These are phyloP conservation scores for Scheffersomyces titani DNA, from an alignment of 1,139 yeast species.

Conservation along the genomic window DNA sequence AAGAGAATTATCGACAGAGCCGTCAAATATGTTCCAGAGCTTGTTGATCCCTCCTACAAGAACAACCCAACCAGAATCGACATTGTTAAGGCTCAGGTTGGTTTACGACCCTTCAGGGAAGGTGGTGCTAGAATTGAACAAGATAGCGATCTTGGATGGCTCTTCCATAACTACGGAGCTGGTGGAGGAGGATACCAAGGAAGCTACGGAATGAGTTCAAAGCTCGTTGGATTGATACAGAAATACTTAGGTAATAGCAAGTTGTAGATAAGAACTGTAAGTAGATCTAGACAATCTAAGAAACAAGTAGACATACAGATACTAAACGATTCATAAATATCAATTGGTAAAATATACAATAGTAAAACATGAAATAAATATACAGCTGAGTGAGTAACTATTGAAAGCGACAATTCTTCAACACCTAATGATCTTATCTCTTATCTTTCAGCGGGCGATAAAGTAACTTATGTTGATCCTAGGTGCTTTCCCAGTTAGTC, in stretches of 20 bases:
- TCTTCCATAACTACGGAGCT: conserved; percentile 52
- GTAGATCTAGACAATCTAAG: too few relatives aligned
- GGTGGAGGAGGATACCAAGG: conserved; percentile 51
- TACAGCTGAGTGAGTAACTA: neutral
- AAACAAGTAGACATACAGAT: neutral
- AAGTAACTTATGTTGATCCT: neutral
- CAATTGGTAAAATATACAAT: neutral
- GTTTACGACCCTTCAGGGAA: conserved; percentile 50
- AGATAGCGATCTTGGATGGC: conserved; percentile 32
- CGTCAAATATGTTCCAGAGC: conserved; percentile 41
- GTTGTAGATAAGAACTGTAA: neutral
- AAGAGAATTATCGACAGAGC: conserved; percentile 43
- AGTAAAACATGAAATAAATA: neutral
- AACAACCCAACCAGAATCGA: conserved; percentile 37
- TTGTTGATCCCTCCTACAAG: conserved; percentile 31
- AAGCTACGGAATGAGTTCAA: conserved; percentile 44
- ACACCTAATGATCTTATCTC: neutral
- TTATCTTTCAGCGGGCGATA: neutral
- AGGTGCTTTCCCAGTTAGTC: too few relatives aligned
- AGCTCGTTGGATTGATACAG: conserved; percentile 19
- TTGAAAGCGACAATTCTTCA: neutral
- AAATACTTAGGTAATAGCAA: neutral
- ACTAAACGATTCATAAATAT: neutral
- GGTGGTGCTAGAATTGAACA: conserved; percentile 47
- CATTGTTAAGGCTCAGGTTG: conserved; percentile 42